These are phyloP conservation scores for Przewalskia tangutica DNA, from an alignment of 257 asterid genomes.

Conservation along the genomic window DNA sequence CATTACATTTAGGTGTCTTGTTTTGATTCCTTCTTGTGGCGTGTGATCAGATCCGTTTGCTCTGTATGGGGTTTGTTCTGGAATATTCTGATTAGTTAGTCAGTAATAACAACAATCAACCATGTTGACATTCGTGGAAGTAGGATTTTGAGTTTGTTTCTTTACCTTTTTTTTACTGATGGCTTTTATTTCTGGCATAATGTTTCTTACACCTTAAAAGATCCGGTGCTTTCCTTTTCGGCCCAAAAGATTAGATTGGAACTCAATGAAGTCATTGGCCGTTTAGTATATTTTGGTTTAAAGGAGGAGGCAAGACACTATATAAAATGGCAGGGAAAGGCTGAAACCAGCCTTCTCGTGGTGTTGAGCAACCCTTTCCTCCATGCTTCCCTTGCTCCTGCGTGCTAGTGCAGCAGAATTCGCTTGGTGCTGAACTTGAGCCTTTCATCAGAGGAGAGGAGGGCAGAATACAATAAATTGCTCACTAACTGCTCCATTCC, in stretches of 20 bases:
- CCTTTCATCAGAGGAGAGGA: not conserved
- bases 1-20: not conserved
- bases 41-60: not conserved
- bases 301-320: not conserved
- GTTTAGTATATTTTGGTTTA: not conserved
- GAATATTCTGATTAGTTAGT: too few relatives aligned
- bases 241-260: not conserved
- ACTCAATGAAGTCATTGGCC: not conserved
- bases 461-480: not conserved
- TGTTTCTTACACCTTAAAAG: not conserved
- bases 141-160: not conserved
- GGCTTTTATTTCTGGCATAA: not conserved
- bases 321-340: not conserved
- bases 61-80: not conserved
- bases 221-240: not conserved
- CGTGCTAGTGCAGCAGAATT: not conserved
- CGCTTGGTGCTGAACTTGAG: not conserved
- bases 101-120: too few relatives aligned
- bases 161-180: not conserved
- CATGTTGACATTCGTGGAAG: not conserved
- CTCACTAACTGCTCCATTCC: not conserved
- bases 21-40: not conserved
- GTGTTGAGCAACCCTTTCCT: not conserved
- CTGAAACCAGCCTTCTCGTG: not conserved
- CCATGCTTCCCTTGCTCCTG: not conserved